Evolutionary conservation across 202 grass and related monocot species (phyloP).

Genomic region (Elaeis oleifera): DNA sequence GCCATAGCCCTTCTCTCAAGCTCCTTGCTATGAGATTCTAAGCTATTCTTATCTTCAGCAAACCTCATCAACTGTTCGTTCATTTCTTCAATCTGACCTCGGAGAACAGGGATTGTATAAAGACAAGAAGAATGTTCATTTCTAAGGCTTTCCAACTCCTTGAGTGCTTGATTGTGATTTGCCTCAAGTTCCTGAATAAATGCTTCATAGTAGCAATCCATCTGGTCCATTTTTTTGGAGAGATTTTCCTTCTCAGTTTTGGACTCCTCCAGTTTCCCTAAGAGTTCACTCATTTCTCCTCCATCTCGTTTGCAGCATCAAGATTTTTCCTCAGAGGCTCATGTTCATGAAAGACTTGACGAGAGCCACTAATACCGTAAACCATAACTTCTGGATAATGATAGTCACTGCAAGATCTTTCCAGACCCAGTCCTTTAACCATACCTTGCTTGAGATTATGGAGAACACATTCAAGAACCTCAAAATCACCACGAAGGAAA

Average conservation of each 20-base stretch:
- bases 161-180: constrained; percentile 62
- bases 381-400: constrained; percentile 29
- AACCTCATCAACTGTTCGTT: constrained; percentile 63
- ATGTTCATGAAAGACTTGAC: constrained; percentile 23
- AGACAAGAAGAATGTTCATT: constrained; percentile 85
- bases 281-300: constrained; percentile 85
- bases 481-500: constrained; percentile 69
- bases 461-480: constrained; percentile 62
- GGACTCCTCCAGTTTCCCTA: constrained; percentile 85
- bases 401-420: constrained; percentile 27
- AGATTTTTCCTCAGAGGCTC: constrained; percentile 33
- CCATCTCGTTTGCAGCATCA: constrained; percentile 41
- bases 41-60: constrained; percentile 54
- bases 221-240: constrained; percentile 82
- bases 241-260: constrained; percentile 95
- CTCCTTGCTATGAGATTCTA: constrained; percentile 81
- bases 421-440: constrained; percentile 14
- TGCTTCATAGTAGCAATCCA: constrained; percentile 88
- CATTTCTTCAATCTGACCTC: constrained; percentile 86
- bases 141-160: constrained; percentile 82
- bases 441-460: constrained; percentile 68
- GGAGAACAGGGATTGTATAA: constrained; percentile 79
- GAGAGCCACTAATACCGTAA: constrained; percentile 24
- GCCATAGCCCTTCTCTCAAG: constrained; percentile 76
- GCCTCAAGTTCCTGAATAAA: constrained; percentile 81